A percentile compares a stretch with the other conserved stretches of the same genome.
Evolutionary conservation across 2,329 filamentous ascomycete genomes (phyloP).

Genomic region (Fusarium beomiforme): DNA sequence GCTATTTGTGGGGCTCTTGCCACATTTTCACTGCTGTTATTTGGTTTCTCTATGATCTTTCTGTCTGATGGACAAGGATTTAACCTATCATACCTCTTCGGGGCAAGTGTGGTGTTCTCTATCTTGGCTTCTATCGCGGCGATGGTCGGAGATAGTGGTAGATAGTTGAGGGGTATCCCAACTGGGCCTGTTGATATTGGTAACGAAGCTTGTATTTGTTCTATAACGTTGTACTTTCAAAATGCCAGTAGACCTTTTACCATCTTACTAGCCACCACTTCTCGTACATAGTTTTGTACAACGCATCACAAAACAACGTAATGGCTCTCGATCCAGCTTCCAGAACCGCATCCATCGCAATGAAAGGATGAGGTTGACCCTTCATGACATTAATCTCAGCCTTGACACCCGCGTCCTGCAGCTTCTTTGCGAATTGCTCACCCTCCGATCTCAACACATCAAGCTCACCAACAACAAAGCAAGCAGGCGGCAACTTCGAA

Average conservation of each 20-base stretch:
- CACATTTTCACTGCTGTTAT: background rate
- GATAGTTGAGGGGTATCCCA: accelerated
- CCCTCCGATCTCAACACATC: conserved; percentile 1
- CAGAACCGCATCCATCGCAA: conserved; percentile 17
- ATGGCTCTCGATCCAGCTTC: conserved; percentile 12
- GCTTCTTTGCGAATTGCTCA: conserved; percentile 5
- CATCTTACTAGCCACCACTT: background rate
- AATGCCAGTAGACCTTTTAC: no score
- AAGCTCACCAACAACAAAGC: conserved; percentile 9
- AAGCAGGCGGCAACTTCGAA: conserved; percentile 1
- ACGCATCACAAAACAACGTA: background rate
- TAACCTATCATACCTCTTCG: background rate
- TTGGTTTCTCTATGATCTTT: background rate
- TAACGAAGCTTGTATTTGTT: no score
- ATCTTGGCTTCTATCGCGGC: accelerated
- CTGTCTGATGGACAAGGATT: background rate
- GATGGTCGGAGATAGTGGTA: accelerated
- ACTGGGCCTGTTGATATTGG: accelerated
- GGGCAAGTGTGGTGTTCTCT: background rate
- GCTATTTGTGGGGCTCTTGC: no score
- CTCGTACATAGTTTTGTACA: conserved; percentile 9
- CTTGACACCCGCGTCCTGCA: background rate
- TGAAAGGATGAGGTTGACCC: conserved; percentile 11
- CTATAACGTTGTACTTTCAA: background rate
- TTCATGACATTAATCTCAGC: conserved; percentile 3